A percentile compares a stretch with the other conserved stretches of the same genome.
Conservation (phyloP, 805 yeast genomes). For the Citeromyces matritensis region DNA sequence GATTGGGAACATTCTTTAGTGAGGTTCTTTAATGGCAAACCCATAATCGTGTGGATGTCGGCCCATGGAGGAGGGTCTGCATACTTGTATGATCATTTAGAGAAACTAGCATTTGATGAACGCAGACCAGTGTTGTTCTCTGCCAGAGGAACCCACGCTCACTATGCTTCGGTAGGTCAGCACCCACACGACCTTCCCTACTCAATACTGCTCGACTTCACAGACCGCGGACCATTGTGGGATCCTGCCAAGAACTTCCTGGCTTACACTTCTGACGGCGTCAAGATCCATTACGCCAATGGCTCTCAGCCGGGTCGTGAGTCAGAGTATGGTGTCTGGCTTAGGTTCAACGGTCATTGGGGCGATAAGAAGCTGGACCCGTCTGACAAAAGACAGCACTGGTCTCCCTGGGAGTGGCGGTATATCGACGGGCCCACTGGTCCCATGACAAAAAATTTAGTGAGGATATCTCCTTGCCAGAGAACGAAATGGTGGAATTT, state of each 20-base stretch:
- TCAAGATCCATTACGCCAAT: slow-evolving; percentile 25
- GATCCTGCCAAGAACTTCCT: slow-evolving; percentile 74
- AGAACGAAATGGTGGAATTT: slow-evolving; percentile 88
- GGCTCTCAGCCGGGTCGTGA: slow-evolving; percentile 38
- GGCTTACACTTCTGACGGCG: slow-evolving; percentile 70
- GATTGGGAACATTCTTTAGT: slow-evolving; percentile 97
- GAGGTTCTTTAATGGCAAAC: slow-evolving; percentile 68
- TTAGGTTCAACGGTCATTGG: slow-evolving; percentile 75
- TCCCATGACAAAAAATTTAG: slow-evolving; percentile 66
- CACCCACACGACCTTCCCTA: slow-evolving; percentile 94
- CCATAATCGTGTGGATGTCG: slow-evolving; percentile 85
- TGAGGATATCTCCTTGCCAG: slow-evolving; percentile 64
- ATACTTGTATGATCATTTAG: slow-evolving; percentile 62
- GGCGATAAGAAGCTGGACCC: slow-evolving; percentile 64
- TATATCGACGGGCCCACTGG: slow-evolving; percentile 92
- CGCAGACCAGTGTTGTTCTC: slow-evolving; percentile 67
- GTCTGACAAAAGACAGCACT: slow-evolving; percentile 65
- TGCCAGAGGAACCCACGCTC: slow-evolving; percentile 95
- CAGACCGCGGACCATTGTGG: slow-evolving; percentile 94
- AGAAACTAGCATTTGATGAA: slow-evolving; percentile 31
- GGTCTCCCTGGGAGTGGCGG: slow-evolving; percentile 82
- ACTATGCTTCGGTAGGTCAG: slow-evolving; percentile 91
- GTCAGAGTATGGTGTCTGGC: slow-evolving; percentile 52
- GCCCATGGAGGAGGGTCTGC: slow-evolving; percentile 98
- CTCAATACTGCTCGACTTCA: slow-evolving; percentile 79